A percentile compares a stretch with the other conserved stretches of the same genome.
Evolutionary conservation across 345 rosid genomes (phyloP).

Genomic region (Leavenworthia alabamica): DNA sequence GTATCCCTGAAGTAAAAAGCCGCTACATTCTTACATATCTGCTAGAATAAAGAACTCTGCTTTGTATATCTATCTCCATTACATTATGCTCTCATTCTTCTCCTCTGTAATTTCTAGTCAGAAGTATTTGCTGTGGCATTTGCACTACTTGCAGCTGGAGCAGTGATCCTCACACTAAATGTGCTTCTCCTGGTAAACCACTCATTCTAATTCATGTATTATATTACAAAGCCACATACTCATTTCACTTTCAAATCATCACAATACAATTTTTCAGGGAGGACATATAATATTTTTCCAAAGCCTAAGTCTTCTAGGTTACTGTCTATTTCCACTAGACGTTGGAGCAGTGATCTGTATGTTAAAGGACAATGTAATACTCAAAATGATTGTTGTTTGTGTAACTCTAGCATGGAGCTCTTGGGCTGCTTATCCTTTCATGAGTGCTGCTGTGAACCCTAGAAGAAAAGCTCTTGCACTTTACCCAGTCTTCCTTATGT

Average conservation of each 20-base stretch:
- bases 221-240: too few relatives aligned
- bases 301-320: slow-evolving; percentile 73
- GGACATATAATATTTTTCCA: slow-evolving; percentile 90
- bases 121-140: slow-evolving; percentile 98
- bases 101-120: slow-evolving; percentile 46
- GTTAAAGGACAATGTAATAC: slow-evolving; percentile 67
- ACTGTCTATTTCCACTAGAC: slow-evolving; percentile 82
- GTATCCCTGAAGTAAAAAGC: background rate
- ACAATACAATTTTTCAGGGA: slow-evolving; percentile 45
- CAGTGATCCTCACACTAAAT: slow-evolving; percentile 83
- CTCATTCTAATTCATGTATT: background rate
- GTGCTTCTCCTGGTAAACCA: slow-evolving; percentile 80
- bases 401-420: slow-evolving; percentile 88
- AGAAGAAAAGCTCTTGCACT: slow-evolving; percentile 83
- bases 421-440: slow-evolving; percentile 95
- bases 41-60: background rate
- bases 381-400: slow-evolving; percentile 60
- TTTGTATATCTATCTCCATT: background rate
- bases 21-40: background rate
- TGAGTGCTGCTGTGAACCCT: slow-evolving; percentile 86
- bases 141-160: slow-evolving; percentile 96
- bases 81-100: background rate
- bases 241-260: too few relatives aligned
- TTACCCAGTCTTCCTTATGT: slow-evolving; percentile 93
- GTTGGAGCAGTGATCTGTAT: slow-evolving; percentile 75